A percentile compares a stretch with the other conserved stretches of the same genome.
phyloP scores from a whole-genome alignment of 2,329 filamentous ascomycete species.

The Arthrinium puccinioides region DNA sequence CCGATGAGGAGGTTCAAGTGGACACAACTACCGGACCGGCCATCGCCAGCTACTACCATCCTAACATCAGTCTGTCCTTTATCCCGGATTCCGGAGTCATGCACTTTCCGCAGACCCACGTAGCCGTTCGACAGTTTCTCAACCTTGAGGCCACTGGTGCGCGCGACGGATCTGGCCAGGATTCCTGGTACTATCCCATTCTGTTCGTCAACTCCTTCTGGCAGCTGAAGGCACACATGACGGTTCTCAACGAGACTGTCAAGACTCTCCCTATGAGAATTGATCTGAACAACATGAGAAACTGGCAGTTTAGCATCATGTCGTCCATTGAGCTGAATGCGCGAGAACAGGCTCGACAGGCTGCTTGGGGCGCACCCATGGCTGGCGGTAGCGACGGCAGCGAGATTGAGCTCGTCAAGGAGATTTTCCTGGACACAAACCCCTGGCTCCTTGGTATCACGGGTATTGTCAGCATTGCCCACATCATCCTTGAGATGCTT shows the following conservation, averaged over 20 bases:
- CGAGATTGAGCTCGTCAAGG: slow-evolving; percentile 96
- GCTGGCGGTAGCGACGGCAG: slow-evolving; percentile 80
- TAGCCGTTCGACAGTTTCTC: slow-evolving; percentile 70
- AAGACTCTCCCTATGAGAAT: slow-evolving; percentile 75
- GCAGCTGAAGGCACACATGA: slow-evolving; percentile 91
- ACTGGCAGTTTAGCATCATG: slow-evolving; percentile 87
- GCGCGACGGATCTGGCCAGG: slow-evolving; percentile 75
- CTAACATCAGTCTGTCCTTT: slow-evolving; percentile 85
- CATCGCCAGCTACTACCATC: slow-evolving; percentile 84
- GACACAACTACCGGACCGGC: slow-evolving; percentile 56
- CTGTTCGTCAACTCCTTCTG: slow-evolving; percentile 95
- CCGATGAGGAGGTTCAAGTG: slow-evolving; percentile 41
- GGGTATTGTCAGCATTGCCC: slow-evolving; percentile 73
- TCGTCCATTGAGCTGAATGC: slow-evolving; percentile 80
- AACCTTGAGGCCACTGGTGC: slow-evolving; percentile 73
- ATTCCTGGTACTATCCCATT: slow-evolving; percentile 89
- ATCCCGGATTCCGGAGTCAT: slow-evolving; percentile 72
- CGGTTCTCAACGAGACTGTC: slow-evolving; percentile 81
- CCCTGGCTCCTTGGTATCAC: slow-evolving; percentile 84
- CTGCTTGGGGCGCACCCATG: slow-evolving; percentile 63
- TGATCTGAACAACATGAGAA: slow-evolving; percentile 69
- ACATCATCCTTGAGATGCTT: slow-evolving; percentile 91
- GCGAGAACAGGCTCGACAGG: slow-evolving; percentile 73
- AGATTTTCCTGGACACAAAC: slow-evolving; percentile 89
- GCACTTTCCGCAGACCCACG: slow-evolving; percentile 59